A percentile compares a stretch with the other conserved stretches of the same genome.
Conservation (phyloP, 129 eudicot species). For the Centaurea solstitialis region DNA sequence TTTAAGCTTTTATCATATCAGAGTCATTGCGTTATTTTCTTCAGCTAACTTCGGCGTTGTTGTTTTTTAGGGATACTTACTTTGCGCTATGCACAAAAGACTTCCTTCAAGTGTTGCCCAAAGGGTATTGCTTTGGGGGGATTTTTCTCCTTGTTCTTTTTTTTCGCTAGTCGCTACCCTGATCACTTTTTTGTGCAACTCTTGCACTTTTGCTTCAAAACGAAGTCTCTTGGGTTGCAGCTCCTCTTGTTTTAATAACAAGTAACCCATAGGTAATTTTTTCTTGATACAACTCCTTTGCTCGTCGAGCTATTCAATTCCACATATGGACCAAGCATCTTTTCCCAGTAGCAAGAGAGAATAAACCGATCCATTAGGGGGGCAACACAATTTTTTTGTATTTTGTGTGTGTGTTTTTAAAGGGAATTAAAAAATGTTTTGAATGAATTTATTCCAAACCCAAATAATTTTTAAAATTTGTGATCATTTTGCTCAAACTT, state of each 20-base stretch:
- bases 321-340: conserved; percentile 22
- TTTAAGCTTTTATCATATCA: not conserved
- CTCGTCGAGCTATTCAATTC: conserved; percentile 13
- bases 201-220: conserved; percentile 5
- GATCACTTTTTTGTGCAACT: conserved; percentile 28
- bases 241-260: conserved; percentile 11
- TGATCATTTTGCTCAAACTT: too few relatives aligned
- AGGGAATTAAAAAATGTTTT: not conserved
- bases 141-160: conserved; percentile 8
- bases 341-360: not conserved
- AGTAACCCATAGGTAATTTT: conserved; percentile 18
- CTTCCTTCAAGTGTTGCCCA: not conserved
- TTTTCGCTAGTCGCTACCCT: conserved; percentile 20
- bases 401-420: not conserved
- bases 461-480: too few relatives aligned
- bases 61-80: not conserved
- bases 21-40: conserved; percentile 10
- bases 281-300: conserved; percentile 15
- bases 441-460: too few relatives aligned
- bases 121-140: not conserved
- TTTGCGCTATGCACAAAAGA: not conserved
- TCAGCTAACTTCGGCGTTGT: not conserved
- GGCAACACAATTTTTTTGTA: not conserved
- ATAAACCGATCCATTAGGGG: not conserved
- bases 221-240: conserved; percentile 12